A percentile compares a stretch with the other conserved stretches of the same genome.
These are phyloP conservation scores for Fusarium piperis DNA, from an alignment of 2,329 filamentous ascomycete species.

Conservation along the genomic window DNA sequence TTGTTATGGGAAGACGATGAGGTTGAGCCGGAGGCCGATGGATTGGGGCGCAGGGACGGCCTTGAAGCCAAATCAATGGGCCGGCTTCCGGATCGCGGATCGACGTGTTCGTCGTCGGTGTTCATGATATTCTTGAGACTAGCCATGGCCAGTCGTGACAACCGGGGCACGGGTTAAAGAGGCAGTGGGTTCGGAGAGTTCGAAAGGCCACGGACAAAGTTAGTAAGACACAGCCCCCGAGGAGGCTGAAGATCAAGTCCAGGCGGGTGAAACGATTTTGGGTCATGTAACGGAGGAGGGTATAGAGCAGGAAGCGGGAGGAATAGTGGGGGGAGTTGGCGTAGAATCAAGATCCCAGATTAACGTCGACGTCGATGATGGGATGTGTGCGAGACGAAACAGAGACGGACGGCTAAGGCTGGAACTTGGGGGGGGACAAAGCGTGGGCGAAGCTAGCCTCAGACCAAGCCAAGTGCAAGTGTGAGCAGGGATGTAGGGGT, in stretches of 20 bases:
- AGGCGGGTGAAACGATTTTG: slow-evolving; percentile 43
- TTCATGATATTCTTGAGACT: slow-evolving; percentile 68
- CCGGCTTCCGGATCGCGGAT: slow-evolving; percentile 58
- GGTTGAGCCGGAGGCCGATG: slow-evolving; percentile 47
- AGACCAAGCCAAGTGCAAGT: slow-evolving; percentile 6
- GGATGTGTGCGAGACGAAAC: slow-evolving; percentile 37
- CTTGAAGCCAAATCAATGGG: slow-evolving; percentile 53
- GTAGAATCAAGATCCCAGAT: slow-evolving; percentile 39
- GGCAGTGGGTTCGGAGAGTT: slow-evolving; percentile 46
- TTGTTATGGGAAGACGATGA: slow-evolving; percentile 47
- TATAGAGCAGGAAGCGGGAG: slow-evolving; percentile 37
- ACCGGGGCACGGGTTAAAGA: slow-evolving; percentile 49
- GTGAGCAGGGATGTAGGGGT: slow-evolving; percentile 33
- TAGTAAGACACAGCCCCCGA: slow-evolving; percentile 60
- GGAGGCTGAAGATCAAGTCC: slow-evolving; percentile 45
- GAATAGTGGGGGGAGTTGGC: slow-evolving; percentile 39
- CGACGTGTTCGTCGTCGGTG: slow-evolving; percentile 59
- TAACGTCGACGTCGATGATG: not conserved
- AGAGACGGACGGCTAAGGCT: slow-evolving; percentile 26
- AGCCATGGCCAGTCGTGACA: slow-evolving; percentile 59
- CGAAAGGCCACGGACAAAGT: slow-evolving; percentile 50
- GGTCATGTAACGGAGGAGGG: slow-evolving; percentile 45
- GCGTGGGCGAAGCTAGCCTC: slow-evolving; percentile 39
- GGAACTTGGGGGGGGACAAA: slow-evolving; percentile 16
- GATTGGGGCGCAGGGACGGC: slow-evolving; percentile 41